These are phyloP conservation scores for Xylariaceae sp. DNA, from an alignment of 2,329 filamentous ascomycete species.

Conservation along the genomic window DNA sequence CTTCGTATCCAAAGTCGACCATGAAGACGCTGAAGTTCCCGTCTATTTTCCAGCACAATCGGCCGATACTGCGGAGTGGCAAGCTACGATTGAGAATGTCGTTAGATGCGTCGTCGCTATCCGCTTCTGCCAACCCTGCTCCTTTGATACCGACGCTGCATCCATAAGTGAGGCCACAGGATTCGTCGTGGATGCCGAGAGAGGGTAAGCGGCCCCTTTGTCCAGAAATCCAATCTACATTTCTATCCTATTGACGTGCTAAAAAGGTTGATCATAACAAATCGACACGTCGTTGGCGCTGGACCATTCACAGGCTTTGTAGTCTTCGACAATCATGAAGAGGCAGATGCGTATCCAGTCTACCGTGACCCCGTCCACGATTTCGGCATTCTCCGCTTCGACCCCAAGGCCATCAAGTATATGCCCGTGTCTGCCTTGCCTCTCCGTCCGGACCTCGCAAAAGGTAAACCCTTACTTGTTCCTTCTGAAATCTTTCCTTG, in stretches of 20 bases:
- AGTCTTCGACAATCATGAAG: slow-evolving; percentile 97
- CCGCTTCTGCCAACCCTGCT: slow-evolving; percentile 95
- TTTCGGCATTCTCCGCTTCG: slow-evolving; percentile 94
- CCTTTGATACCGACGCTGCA: slow-evolving; percentile 95
- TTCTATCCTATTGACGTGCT: slow-evolving; percentile 10
- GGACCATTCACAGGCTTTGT: slow-evolving; percentile 98
- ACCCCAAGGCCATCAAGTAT: slow-evolving; percentile 94
- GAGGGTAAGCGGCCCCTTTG: slow-evolving; percentile 39
- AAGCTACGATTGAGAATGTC: slow-evolving; percentile 89
- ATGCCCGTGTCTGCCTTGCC: slow-evolving; percentile 81
- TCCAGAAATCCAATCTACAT: background rate
- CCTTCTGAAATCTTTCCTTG: background rate
- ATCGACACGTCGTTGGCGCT: slow-evolving; percentile 88
- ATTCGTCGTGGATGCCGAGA: slow-evolving; percentile 93
- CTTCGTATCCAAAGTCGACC: slow-evolving; percentile 37
- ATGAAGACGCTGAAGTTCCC: slow-evolving; percentile 41
- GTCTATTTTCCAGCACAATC: slow-evolving; percentile 37
- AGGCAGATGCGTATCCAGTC: slow-evolving; percentile 92
- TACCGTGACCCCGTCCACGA: slow-evolving; percentile 98
- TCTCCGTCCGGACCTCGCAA: slow-evolving; percentile 79
- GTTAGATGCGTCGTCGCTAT: slow-evolving; percentile 98
- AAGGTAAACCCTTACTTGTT: slow-evolving; percentile 39
- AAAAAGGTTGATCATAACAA: slow-evolving; percentile 63
- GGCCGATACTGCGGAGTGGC: slow-evolving; percentile 78
- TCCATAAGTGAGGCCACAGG: slow-evolving; percentile 94